Percentiles rank a stretch among this genome's conserved stretches.
Conservation (phyloP, 495 filamentous ascomycete genomes). For the Aspergillus sclerotioniger region DNA sequence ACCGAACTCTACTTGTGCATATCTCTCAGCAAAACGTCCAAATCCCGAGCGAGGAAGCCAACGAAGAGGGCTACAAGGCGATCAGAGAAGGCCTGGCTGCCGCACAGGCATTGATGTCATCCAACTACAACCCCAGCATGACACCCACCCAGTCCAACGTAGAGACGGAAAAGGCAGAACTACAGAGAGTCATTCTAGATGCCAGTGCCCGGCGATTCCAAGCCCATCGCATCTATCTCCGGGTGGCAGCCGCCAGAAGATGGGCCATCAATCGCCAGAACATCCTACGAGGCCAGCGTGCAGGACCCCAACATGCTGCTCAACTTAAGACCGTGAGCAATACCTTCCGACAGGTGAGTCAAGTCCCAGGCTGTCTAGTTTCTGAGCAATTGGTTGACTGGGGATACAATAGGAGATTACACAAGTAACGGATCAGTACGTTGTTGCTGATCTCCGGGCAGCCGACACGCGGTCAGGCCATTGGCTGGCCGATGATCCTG, state of each 20-base stretch:
- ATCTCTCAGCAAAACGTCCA: constrained; percentile 68
- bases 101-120: constrained; percentile 70
- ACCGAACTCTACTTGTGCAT: constrained; percentile 75
- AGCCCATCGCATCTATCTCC: constrained; percentile 80
- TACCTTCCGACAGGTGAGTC: constrained; percentile 60
- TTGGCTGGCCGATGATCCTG: constrained; percentile 74
- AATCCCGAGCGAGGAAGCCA: constrained; percentile 61
- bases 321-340: constrained; percentile 59
- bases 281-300: constrained; percentile 62
- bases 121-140: constrained; percentile 61
- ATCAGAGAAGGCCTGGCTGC: constrained; percentile 73
- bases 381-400: constrained; percentile 3
- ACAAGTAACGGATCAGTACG: constrained; percentile 63
- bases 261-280: constrained; percentile 74
- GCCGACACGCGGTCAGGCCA: constrained; percentile 65
- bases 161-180: constrained; percentile 70
- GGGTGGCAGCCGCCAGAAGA: constrained; percentile 70
- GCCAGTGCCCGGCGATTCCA: constrained; percentile 77
- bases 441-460: constrained; percentile 62
- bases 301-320: constrained; percentile 54
- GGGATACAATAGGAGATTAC: constrained; percentile 57
- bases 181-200: constrained; percentile 76
- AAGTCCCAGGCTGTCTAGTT: background rate
- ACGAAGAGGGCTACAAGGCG: constrained; percentile 74
- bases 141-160: constrained; percentile 51